Base-by-base conservation (phyloP, 352 stramenopile genomes). In the Detonula confervacea region DNA sequence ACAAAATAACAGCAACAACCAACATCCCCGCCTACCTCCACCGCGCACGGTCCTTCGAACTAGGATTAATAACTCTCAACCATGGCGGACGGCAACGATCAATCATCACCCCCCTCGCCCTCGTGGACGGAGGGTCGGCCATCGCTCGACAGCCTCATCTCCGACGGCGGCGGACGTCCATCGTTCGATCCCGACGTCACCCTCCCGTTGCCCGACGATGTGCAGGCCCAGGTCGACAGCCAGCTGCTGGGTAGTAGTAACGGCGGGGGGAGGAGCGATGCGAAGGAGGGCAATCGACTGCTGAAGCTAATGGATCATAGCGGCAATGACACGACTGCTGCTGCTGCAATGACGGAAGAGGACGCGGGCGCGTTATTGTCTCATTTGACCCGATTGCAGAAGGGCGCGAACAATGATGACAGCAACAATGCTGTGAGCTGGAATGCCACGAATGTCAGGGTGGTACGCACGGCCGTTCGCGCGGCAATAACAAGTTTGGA, bases 401-500 rank as follows among this genome's bases (percentile, higher is more conserved):
- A 6, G 11, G 39, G 39, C 16, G 3, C 5, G 6, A 11, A 24
- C 9, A 20, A 49, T n/a, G 16, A 24, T 37, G 60, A 6, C 24
- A 33, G 2, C 12, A 20, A 29, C 5, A 16, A 55, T 24, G n/a
- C 8, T 22, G 22, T 59, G 51, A n/a, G 20, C n/a, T 65, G 56
- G 56, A 51, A 18, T 22, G 56, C 30, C 4, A 27, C 4, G n/a
- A 65, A 51, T 33, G 56, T 65, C 6, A 1, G n/a, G 18, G 29
- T 65, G 30, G 35, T 52, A 22, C 25, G 56, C 1, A 14, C 20
- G 12, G 35, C 56, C n/a, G 30, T 51, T 9, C 18, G 12, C n/a
- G 18, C 56, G 56, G 33, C 56, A 16, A 65, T 51, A 18, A 16
- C 16, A n/a, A 69, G 27, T 56, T 56, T 69, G 22, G 30, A 44